phyloP scores from a whole-genome alignment of 2,329 filamentous ascomycete genomes.

The Colletotrichum sublineola region DNA sequence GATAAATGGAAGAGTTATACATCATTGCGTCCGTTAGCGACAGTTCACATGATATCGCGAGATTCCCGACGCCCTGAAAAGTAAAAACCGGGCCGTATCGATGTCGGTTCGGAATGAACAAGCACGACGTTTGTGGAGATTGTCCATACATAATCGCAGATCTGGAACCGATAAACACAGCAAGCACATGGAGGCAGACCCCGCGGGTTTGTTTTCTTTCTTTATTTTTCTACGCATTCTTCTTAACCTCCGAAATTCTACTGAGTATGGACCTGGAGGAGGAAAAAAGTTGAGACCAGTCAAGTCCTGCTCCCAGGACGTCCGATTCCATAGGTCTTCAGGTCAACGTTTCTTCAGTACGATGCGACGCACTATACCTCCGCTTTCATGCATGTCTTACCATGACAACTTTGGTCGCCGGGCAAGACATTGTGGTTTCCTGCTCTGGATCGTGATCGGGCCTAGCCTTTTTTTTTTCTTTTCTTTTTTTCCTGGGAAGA shows the following conservation, averaged over 20 bases:
- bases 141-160: neutral
- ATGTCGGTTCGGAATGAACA: neutral
- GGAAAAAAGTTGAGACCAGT: neutral
- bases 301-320: neutral
- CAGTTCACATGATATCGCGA: neutral
- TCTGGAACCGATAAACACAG: neutral
- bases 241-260: neutral
- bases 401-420: neutral
- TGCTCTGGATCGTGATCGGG: neutral
- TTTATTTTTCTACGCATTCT: neutral
- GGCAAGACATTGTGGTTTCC: neutral
- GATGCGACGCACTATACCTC: no score
- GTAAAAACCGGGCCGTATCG: neutral
- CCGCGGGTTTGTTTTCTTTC: neutral
- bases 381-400: neutral
- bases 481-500: neutral
- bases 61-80: neutral
- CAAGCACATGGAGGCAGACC: neutral
- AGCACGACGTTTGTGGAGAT: constrained; percentile 15
- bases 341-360: neutral
- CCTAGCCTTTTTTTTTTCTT: neutral
- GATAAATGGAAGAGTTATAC: constrained; percentile 3
- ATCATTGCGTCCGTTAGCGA: neutral
- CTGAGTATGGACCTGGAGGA: neutral
- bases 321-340: neutral